Conservation (phyloP, 768 basidiomycete genomes). For the Amanita polypyramis region DNA sequence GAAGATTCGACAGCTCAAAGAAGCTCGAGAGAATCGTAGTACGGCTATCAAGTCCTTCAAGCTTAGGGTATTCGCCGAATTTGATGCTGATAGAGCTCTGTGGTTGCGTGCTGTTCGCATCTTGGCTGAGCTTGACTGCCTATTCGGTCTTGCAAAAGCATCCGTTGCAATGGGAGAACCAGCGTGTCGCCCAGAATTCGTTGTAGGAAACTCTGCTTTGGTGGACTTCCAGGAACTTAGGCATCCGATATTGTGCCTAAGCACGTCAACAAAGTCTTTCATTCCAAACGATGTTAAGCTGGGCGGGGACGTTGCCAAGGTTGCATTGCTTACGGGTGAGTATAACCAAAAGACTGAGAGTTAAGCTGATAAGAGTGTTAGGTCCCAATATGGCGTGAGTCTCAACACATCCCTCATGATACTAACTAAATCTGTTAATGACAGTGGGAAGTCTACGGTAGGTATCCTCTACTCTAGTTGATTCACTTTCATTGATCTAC, state of each 20-base stretch:
- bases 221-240: constrained; percentile 84
- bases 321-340: constrained; percentile 80
- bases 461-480: constrained; percentile 1
- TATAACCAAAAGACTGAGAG: constrained; percentile 1
- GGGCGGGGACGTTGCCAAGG: constrained; percentile 63
- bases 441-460: constrained; percentile 30
- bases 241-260: constrained; percentile 77
- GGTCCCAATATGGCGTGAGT: constrained; percentile 85
- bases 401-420: not conserved
- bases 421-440: not conserved
- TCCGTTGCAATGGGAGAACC: constrained; percentile 90
- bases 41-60: constrained; percentile 79
- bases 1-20: constrained; percentile 77
- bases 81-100: constrained; percentile 67
- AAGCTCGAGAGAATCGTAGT: constrained; percentile 83
- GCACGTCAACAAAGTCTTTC: constrained; percentile 55
- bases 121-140: constrained; percentile 92
- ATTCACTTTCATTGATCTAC: not conserved
- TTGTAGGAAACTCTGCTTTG: constrained; percentile 70
- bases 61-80: constrained; percentile 66
- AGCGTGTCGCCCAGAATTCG: constrained; percentile 82
- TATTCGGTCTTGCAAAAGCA: constrained; percentile 84
- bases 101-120: constrained; percentile 83
- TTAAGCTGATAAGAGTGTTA: constrained; percentile 14
- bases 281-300: constrained; percentile 91